A percentile compares a stretch with the other conserved stretches of the same genome.
phyloP scores from a whole-genome alignment of 2,329 filamentous ascomycete species.

The Epichloe amarillans region DNA sequence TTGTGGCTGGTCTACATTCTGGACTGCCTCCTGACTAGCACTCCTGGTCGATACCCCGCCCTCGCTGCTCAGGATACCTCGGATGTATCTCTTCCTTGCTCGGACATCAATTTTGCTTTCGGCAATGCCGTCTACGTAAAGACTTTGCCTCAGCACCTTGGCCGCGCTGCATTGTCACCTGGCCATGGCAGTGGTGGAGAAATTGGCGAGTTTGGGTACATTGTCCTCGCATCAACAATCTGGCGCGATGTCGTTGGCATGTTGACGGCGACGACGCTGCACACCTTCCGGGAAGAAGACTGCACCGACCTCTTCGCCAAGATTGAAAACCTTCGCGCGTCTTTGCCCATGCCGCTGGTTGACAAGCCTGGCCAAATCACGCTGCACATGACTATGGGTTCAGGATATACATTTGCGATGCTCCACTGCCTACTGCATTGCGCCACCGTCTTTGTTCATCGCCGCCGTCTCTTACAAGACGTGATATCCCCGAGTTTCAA shows the following conservation, averaged over 20 bases:
- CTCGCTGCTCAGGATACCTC: conserved; percentile 40
- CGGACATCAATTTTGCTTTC: conserved; percentile 50
- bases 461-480: conserved; percentile 43
- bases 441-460: conserved; percentile 47
- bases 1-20: conserved; percentile 51
- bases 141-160: conserved; percentile 34
- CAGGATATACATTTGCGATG: conserved; percentile 49
- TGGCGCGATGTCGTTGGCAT: conserved; percentile 50
- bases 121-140: conserved; percentile 45
- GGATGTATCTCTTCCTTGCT: conserved; percentile 44
- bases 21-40: conserved; percentile 49
- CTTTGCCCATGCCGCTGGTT: conserved; percentile 44
- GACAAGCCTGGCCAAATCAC: conserved; percentile 49
- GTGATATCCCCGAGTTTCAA: conserved; percentile 40
- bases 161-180: conserved; percentile 21
- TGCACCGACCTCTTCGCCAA: conserved; percentile 37
- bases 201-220: conserved; percentile 48
- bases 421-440: conserved; percentile 48
- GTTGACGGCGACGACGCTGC: conserved; percentile 39
- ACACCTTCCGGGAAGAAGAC: conserved; percentile 40
- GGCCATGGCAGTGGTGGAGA: conserved; percentile 30
- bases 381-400: conserved; percentile 51
- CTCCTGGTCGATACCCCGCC: conserved; percentile 44
- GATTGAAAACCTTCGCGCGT: conserved; percentile 40
- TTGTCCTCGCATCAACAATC: conserved; percentile 45